These are phyloP conservation scores for Acanthamoeba royreba DNA, from an alignment of 208 protist genomes.

Conservation along the genomic window DNA sequence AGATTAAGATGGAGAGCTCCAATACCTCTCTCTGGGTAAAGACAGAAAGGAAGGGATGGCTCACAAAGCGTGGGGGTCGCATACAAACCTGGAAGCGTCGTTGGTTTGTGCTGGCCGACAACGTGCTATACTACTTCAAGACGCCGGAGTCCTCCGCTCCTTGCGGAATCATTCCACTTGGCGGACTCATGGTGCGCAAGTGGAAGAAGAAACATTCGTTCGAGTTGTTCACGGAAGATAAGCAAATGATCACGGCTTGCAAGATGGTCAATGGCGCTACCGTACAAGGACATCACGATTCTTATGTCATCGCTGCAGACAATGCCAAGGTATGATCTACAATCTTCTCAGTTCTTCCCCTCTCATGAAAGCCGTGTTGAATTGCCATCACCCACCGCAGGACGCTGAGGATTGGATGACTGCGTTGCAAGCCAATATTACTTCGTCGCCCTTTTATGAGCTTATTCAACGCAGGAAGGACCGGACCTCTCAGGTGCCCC, in stretches of 20 bases:
- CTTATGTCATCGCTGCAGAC: neutral
- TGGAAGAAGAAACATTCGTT: neutral
- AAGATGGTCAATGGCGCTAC: neutral
- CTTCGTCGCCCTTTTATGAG: neutral
- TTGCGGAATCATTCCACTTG: neutral
- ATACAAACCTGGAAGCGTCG: neutral
- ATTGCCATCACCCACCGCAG: too few species aligned
- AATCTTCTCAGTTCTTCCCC: too few species aligned
- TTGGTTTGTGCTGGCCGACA: conserved; percentile 18
- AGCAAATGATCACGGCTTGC: neutral
- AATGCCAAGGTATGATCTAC: too few species aligned
- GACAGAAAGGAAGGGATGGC: neutral
- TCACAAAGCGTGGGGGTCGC: neutral
- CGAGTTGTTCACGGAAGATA: neutral
- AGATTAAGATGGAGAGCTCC: conserved; percentile 86
- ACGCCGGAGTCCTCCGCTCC: neutral
- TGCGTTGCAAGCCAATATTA: neutral
- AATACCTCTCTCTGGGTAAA: neutral
- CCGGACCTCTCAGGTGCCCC: neutral
- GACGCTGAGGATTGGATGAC: neutral
- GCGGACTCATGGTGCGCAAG: neutral
- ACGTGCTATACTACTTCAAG: neutral
- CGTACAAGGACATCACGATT: neutral
- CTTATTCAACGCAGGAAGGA: neutral
- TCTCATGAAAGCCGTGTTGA: too few species aligned